These are phyloP conservation scores for Elongisporangium undulatum DNA, from an alignment of 352 stramenopile genomes.

Conservation along the genomic window DNA sequence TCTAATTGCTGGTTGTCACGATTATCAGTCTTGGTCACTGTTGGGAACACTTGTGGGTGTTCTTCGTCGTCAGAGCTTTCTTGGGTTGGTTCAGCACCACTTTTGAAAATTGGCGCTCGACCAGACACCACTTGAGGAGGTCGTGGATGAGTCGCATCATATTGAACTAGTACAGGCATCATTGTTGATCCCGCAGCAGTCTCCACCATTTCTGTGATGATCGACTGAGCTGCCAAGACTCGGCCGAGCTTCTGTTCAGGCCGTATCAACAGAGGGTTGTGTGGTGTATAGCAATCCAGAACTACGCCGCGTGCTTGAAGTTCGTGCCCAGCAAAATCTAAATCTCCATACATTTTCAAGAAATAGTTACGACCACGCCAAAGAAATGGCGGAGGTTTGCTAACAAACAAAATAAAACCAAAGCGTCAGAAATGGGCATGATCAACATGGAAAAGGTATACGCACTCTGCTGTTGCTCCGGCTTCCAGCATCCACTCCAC, in stretches of 20 bases:
- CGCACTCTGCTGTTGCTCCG: conserved; percentile 61
- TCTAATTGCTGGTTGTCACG: conserved; percentile 2
- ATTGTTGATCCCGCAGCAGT: conserved; percentile 7
- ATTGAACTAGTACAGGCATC: background rate
- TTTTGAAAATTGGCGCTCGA: background rate
- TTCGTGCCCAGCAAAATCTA: conserved; percentile 63
- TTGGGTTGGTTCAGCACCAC: background rate
- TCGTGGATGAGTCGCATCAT: background rate
- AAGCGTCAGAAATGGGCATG: background rate
- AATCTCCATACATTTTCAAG: conserved; percentile 59
- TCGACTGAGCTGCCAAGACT: conserved; percentile 64
- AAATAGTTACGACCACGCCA: conserved; percentile 78
- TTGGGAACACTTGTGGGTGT: background rate
- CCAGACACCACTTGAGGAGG: background rate
- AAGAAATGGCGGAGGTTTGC: conserved; percentile 57
- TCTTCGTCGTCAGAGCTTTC: background rate
- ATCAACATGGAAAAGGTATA: conserved; percentile 1
- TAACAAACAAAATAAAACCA: conserved; percentile 10
- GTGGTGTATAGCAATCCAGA: conserved; percentile 45
- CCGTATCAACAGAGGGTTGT: conserved; percentile 66
- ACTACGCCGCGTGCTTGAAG: conserved; percentile 41
- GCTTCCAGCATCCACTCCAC: conserved; percentile 82
- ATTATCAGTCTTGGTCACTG: background rate
- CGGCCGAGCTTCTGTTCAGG: conserved; percentile 65
- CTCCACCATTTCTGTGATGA: conserved; percentile 69